Conservation (phyloP, 2,329 filamentous ascomycete genomes). For the Fusarium sp. region DNA sequence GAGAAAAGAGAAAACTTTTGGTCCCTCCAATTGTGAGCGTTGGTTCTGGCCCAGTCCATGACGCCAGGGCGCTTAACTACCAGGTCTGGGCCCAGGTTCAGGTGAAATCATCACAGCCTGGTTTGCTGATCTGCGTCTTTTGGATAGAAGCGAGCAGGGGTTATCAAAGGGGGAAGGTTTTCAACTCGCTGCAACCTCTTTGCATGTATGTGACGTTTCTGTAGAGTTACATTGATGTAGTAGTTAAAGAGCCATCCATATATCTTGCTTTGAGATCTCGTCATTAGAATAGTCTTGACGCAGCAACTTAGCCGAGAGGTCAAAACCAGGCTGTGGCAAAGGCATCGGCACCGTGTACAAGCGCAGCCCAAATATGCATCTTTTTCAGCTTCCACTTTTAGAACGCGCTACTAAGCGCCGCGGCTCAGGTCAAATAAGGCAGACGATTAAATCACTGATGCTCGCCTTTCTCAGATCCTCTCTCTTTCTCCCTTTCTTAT, state of each 20-base stretch:
- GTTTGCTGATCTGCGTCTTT: background rate
- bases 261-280: background rate
- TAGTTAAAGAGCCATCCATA: background rate
- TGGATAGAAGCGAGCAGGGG: background rate
- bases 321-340: background rate
- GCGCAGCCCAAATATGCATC: background rate
- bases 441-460: background rate
- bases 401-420: background rate
- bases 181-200: background rate
- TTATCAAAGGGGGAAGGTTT: background rate
- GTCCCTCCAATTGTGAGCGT: background rate
- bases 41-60: background rate
- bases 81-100: background rate
- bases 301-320: background rate
- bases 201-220: background rate
- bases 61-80: background rate
- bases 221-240: background rate
- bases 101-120: background rate
- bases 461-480: background rate
- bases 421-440: background rate
- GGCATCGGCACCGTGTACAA: background rate
- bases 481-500: background rate
- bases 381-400: background rate
- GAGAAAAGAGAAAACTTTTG: background rate
- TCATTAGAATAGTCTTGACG: background rate